phyloP scores from a whole-genome alignment of 768 basidiomycete species.

The Basidioascus undulatus region DNA sequence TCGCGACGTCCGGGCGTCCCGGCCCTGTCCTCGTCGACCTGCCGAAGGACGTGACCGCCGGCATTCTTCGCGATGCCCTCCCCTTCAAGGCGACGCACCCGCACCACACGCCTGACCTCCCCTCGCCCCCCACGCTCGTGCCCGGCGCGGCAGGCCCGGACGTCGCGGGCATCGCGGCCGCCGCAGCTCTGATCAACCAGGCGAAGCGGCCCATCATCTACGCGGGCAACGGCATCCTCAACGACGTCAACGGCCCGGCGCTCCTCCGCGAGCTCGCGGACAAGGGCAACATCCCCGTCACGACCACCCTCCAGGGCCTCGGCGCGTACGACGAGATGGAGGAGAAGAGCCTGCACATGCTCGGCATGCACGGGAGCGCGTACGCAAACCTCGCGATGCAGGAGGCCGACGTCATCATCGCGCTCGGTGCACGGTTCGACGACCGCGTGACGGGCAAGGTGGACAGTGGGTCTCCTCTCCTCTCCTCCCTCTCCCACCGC shows the following conservation, averaged over 20 bases:
- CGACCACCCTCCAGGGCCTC: slow-evolving; percentile 85
- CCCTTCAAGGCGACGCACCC: slow-evolving; percentile 70
- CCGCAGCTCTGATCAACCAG: slow-evolving; percentile 74
- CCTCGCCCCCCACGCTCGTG: slow-evolving; percentile 16
- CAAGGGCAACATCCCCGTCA: slow-evolving; percentile 83
- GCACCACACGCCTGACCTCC: slow-evolving; percentile 30
- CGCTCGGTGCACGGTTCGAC: slow-evolving; percentile 86
- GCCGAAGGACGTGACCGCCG: slow-evolving; percentile 95
- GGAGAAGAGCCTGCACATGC: slow-evolving; percentile 67
- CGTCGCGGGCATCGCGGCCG: slow-evolving; percentile 17
- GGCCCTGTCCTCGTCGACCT: slow-evolving; percentile 95
- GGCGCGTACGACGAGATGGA: slow-evolving; percentile 85
- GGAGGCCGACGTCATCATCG: slow-evolving; percentile 88
- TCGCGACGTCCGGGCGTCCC: slow-evolving; percentile 86
- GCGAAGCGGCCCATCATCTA: slow-evolving; percentile 80
- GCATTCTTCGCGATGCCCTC: slow-evolving; percentile 59
- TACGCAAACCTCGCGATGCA: slow-evolving; percentile 98
- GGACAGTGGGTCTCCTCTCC: slow-evolving; percentile 21
- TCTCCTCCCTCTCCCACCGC: not conserved
- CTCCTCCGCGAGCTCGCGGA: slow-evolving; percentile 55
- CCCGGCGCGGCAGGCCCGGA: slow-evolving; percentile 14
- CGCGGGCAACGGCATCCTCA: slow-evolving; percentile 73
- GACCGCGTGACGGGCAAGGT: slow-evolving; percentile 91
- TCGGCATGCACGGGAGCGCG: slow-evolving; percentile 94
- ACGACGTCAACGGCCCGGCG: slow-evolving; percentile 53